Base-by-base conservation (phyloP, 139 green algal species). In the Eudorina sp. region DNA sequence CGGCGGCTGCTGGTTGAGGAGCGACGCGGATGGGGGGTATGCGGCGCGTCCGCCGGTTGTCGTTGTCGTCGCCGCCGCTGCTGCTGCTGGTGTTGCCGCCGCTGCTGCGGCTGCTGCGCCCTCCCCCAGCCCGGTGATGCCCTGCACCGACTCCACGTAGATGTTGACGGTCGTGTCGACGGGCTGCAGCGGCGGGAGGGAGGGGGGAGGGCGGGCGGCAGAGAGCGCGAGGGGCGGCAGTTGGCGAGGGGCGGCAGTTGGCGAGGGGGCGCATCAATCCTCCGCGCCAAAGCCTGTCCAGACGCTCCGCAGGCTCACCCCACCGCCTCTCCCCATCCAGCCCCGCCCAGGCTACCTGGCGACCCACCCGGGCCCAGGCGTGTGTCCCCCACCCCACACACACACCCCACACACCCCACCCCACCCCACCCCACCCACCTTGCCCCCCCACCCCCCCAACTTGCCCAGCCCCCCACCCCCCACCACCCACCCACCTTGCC, bases 111-210 rank as follows among this genome's bases (percentile, higher is more conserved):
- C 78, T 74, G 41, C 4, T 72, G 53, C 51, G 34, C 9, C 5
- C n/a, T 4, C 23, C 55, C 27, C 45, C 1, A 6, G 27, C 7
- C 13, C 16, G 1, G 43, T 60, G 27, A 94, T 53, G 9, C 89
- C 85, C 21, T 72, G 34, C 1, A 94, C 68, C 16, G 31, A 79
- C 64, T 93, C 89, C 0, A 94, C 62, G 45, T 89, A 90, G 31
- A 94, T 81, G 84, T 93, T 89, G 53, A 94, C 13, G 27, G 53
- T 89, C 23, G 92, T 94, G 85, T 90, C 80, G 6, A 94, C 48
- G 23, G 92, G 88, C 88, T 94, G 89, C 21, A 21, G 45, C 29
- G 41, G 27, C 5, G 53, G 48, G n/a, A 14, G 19, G 46, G 74
- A 19, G 48, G 48, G 74, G 41, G 41, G 70, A 40, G 34, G 68